phyloP scores from a whole-genome alignment of 306 rosid genomes.

The Casuarina equisetifolia region DNA sequence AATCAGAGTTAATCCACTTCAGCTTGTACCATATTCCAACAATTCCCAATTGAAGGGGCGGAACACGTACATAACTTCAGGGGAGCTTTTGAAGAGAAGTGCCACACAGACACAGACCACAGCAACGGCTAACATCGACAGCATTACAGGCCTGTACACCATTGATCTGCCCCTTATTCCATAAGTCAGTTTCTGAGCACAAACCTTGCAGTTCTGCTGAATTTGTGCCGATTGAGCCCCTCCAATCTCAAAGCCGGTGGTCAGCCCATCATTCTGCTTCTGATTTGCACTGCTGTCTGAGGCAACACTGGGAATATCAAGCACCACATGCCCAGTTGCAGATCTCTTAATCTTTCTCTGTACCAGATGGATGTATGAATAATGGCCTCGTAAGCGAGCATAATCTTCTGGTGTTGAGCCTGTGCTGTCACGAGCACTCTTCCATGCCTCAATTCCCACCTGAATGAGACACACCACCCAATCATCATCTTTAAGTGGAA shows the following conservation, averaged over 20 bases:
- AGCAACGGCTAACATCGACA: constrained; percentile 88
- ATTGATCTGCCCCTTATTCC: constrained; percentile 57
- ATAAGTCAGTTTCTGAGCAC: constrained; percentile 51
- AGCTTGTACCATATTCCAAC: constrained; percentile 70
- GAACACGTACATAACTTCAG: constrained; percentile 79
- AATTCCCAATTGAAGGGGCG: constrained; percentile 93
- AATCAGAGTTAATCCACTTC: constrained; percentile 32
- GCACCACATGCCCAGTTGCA: constrained; percentile 63
- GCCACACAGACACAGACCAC: constrained; percentile 97
- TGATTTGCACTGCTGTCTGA: constrained; percentile 42
- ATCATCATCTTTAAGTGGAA: constrained; percentile 9
- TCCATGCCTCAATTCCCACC: constrained; percentile 96
- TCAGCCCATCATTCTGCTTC: constrained; percentile 39
- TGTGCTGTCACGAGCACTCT: constrained; percentile 62
- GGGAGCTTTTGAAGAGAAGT: constrained; percentile 85
- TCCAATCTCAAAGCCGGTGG: constrained; percentile 59
- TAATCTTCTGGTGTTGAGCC: constrained; percentile 88
- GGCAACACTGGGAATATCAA: constrained; percentile 63
- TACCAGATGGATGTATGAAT: constrained; percentile 66
- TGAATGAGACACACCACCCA: constrained; percentile 24
- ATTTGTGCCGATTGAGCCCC: constrained; percentile 31
- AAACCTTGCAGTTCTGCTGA: constrained; percentile 53
- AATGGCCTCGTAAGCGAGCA: constrained; percentile 71
- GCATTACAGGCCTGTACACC: constrained; percentile 87
- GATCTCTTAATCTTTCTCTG: constrained; percentile 69